Conservation (phyloP, 2,329 filamentous ascomycete species). For the Neopestalotiopsis sp. region DNA sequence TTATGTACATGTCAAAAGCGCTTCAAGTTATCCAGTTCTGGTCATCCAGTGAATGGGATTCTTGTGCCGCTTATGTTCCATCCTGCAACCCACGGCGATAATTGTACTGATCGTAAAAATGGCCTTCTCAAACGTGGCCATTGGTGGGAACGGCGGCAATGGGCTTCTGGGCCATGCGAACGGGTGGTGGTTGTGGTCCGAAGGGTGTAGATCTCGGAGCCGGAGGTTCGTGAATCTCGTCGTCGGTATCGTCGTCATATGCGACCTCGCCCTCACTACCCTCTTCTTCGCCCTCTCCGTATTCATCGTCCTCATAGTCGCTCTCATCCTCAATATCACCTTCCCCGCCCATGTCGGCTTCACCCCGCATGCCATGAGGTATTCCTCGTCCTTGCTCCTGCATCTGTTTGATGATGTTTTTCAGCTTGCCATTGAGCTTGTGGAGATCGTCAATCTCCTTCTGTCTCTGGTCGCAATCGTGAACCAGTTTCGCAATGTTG, state of each 20-base stretch:
- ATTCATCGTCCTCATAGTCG: conserved; percentile 66
- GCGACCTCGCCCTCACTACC: conserved; percentile 43
- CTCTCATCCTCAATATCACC: conserved; percentile 70
- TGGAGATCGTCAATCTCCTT: conserved; percentile 79
- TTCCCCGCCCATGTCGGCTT: conserved; percentile 64
- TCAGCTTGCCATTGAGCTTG: conserved; percentile 88
- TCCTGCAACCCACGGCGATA: not conserved
- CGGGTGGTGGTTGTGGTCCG: conserved; percentile 19
- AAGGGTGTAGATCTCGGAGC: conserved; percentile 15
- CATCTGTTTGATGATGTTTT: conserved; percentile 95
- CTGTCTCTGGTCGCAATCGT: conserved; percentile 80
- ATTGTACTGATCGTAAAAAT: not conserved
- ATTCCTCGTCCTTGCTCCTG: conserved; percentile 88
- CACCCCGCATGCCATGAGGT: conserved; percentile 65
- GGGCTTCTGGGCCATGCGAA: conserved; percentile 8
- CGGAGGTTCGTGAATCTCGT: conserved; percentile 42
- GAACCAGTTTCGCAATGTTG: conserved; percentile 96
- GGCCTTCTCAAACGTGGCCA: conserved; percentile 20
- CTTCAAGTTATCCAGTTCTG: not conserved
- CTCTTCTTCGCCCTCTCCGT: conserved; percentile 54
- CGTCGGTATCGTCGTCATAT: conserved; percentile 57
- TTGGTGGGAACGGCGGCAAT: conserved; percentile 17
- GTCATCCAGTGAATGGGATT: not conserved
- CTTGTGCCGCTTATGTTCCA: not conserved
- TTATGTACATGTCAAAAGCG: not conserved